Percentiles rank a stretch among this genome's conserved stretches.
Conservation (phyloP, 805 yeast species). For the Starmerella kuoi region DNA sequence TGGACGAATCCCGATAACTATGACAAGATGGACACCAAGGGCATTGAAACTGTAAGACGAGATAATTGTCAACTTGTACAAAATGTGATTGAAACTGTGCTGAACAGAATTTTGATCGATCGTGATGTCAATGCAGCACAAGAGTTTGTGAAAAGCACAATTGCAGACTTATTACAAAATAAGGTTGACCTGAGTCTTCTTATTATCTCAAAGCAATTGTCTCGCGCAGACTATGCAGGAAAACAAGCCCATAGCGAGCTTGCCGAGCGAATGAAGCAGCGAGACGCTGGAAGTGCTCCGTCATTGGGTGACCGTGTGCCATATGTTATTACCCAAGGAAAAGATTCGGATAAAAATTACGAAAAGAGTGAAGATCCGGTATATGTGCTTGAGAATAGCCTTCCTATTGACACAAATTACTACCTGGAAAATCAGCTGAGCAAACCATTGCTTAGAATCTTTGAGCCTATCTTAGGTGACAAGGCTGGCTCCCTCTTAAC, state of each 20-base stretch:
- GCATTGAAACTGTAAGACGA: conserved; percentile 95
- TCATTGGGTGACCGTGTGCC: conserved; percentile 96
- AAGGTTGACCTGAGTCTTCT: conserved; percentile 83
- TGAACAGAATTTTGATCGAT: conserved; percentile 73
- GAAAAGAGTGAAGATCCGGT: conserved; percentile 96
- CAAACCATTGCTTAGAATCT: conserved; percentile 84
- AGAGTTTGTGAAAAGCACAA: conserved; percentile 69
- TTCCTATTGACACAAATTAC: conserved; percentile 89
- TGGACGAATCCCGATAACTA: conserved; percentile 90
- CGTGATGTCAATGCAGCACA: conserved; percentile 80
- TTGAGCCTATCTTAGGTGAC: conserved; percentile 90
- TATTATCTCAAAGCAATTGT: conserved; percentile 85
- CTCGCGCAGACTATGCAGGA: conserved; percentile 82
- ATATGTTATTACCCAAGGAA: conserved; percentile 76
- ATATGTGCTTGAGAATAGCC: conserved; percentile 77
- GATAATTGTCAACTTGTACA: conserved; percentile 94
- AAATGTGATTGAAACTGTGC: conserved; percentile 82
- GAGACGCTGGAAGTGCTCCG: conserved; percentile 97
- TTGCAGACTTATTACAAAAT: conserved; percentile 82
- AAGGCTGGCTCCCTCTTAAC: conserved; percentile 64
- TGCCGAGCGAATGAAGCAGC: conserved; percentile 88
- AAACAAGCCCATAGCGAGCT: conserved; percentile 96
- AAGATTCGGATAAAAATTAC: conserved; percentile 71
- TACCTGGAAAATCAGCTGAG: conserved; percentile 85
- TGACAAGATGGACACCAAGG: conserved; percentile 97